phyloP scores from a whole-genome alignment of 495 filamentous ascomycete species.

The Podospora anserina region DNA sequence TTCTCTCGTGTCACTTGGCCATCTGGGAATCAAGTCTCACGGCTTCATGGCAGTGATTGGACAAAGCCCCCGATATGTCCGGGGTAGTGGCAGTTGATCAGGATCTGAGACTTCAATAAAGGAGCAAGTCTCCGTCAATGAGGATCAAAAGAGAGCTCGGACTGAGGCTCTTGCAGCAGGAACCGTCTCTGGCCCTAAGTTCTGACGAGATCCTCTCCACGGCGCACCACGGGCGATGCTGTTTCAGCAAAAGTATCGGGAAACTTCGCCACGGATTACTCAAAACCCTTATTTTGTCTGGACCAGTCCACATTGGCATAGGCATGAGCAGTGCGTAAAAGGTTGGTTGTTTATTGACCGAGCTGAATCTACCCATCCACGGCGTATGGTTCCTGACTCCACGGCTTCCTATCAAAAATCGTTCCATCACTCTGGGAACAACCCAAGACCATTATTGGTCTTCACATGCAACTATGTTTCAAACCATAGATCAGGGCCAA shows the following conservation, averaged over 20 bases:
- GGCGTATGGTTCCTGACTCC: background rate
- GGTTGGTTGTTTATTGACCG: background rate
- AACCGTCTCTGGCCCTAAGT: background rate
- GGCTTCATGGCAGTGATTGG: background rate
- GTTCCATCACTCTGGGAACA: slow-evolving; percentile 9
- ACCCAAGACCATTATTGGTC: slow-evolving; percentile 11
- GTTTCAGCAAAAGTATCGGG: slow-evolving; percentile 18
- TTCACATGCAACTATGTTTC: slow-evolving; percentile 3
- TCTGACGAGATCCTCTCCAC: slow-evolving; percentile 19
- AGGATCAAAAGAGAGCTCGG: background rate
- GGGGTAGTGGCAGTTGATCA: background rate
- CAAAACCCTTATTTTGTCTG: slow-evolving; percentile 9
- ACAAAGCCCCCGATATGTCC: background rate
- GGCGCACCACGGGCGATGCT: slow-evolving; percentile 18
- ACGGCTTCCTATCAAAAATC: slow-evolving; percentile 13
- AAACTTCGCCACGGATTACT: slow-evolving; percentile 14
- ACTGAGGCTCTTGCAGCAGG: slow-evolving; percentile 10
- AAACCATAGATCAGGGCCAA: slow-evolving; percentile 11
- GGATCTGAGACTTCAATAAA: background rate
- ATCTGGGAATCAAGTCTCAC: background rate
- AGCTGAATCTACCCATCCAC: slow-evolving; percentile 5
- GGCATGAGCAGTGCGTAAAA: background rate
- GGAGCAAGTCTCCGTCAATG: background rate
- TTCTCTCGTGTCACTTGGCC: background rate
- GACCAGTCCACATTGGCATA: background rate